A percentile compares a stretch with the other conserved stretches of the same genome.
These are phyloP conservation scores for Sarocladiaceae sp. DNA, from an alignment of 2,329 filamentous ascomycete genomes.

Conservation along the genomic window DNA sequence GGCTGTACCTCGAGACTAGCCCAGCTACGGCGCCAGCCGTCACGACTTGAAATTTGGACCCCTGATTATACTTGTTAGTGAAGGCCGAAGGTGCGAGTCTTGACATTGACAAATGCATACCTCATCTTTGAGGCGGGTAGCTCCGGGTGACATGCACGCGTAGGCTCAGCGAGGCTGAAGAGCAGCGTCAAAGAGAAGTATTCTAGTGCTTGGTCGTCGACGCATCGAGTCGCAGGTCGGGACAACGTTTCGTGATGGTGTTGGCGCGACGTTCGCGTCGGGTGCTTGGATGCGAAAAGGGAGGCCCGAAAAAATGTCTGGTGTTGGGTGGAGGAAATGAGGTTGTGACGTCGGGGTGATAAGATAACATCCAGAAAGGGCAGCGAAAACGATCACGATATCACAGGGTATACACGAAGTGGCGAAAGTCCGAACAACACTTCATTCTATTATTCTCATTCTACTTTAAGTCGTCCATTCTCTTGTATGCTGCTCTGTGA, in stretches of 20 bases:
- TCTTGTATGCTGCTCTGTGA: too few species aligned
- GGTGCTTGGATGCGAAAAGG: background rate
- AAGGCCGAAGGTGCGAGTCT: background rate
- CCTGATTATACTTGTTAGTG: constrained; percentile 27
- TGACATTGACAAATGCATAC: constrained; percentile 25
- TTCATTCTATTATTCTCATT: too few species aligned
- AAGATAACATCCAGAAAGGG: constrained; percentile 1
- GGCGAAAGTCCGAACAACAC: too few species aligned
- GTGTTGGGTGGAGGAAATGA: background rate
- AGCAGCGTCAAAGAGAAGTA: constrained; percentile 1
- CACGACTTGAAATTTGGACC: constrained; percentile 52
- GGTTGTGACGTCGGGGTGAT: background rate
- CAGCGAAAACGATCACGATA: too few species aligned
- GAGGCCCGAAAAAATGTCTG: background rate
- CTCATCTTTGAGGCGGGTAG: constrained; percentile 54
- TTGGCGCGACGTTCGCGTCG: background rate
- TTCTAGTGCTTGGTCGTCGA: background rate
- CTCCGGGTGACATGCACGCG: constrained; percentile 31
- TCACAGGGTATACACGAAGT: too few species aligned
- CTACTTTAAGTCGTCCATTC: too few species aligned
- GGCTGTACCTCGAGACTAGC: constrained; percentile 72
- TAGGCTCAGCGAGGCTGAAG: constrained; percentile 5
- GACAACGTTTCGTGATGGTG: background rate
- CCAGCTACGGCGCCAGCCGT: constrained; percentile 64
- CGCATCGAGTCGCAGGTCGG: constrained; percentile 2